These are phyloP conservation scores for Magnolia kwangsiensis DNA, from an alignment of 164 flowering plant genomes.

Conservation along the genomic window DNA sequence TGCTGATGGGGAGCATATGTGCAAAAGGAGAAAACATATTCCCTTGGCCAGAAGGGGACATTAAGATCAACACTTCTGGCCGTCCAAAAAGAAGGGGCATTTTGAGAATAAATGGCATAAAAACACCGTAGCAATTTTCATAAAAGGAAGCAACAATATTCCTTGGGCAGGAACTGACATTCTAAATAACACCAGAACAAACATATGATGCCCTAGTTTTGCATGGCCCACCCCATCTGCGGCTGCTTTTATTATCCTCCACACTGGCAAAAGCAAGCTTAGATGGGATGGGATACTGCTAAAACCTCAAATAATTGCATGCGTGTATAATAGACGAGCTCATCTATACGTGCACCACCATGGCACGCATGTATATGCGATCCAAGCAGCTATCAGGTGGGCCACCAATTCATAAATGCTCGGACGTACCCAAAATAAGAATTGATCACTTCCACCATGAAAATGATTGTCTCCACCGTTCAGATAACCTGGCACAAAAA, in stretches of 20 bases:
- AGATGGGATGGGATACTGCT: not conserved
- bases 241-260: not conserved
- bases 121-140: not conserved
- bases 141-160: not conserved
- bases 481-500: no score
- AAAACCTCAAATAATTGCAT: no score
- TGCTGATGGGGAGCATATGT: not conserved
- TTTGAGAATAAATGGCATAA: not conserved
- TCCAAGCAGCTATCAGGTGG: no score
- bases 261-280: not conserved
- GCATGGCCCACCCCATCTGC: not conserved
- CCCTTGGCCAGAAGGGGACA: not conserved
- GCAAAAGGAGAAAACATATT: not conserved
- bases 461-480: no score
- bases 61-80: not conserved
- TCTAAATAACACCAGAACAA: not conserved
- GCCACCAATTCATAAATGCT: no score
- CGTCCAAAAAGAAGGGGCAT: not conserved
- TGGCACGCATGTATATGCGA: no score
- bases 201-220: slow-evolving; percentile 13
- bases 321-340: no score
- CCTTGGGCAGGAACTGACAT: slow-evolving; percentile 6
- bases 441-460: no score
- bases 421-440: no score
- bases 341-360: no score